Evolutionary conservation across 169 alveolate genomes (phyloP), one percentile per base, ranked within the genome.

Genomic region (Theileria parva): DNA sequence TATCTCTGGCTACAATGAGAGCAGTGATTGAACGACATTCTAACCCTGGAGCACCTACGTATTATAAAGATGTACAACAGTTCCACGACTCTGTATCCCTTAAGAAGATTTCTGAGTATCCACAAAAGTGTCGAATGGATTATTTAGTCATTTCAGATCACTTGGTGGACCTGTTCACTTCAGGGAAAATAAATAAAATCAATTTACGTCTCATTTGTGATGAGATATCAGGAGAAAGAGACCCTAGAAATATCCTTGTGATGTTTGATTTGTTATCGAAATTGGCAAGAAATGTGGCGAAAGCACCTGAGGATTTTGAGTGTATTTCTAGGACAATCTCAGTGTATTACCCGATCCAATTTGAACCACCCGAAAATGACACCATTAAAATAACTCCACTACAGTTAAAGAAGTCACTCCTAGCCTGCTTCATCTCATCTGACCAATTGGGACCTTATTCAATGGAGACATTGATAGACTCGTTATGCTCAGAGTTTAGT

Each of bases 281-380:
- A 39, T 30, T 85, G 30, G 44, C 74, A 17, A 60, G 19, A 23
- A 27, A 51, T 17, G 68, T 60, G 4, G 77, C 74, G 39, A 34
- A 23, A 30, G 15, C 13, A n/a, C 84, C 39, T 21, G 66, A 77
- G 17, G 87, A 85, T 11, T 68, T 65, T 19, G 79, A 68, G 34
- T 25, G 28, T 11, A 55, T 85, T 32, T 78, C 91, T 8, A 32
- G 51, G 44, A 19, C 74, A 17, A 70, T 55, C 67, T 27, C 85
- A 28, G 19, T 75, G 6, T 85, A 85, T 44, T 85, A 69, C 44
- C 91, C 91, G 11, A 79, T 85, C 64, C 81, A 85, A 30, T 85
- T 85, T 69, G 37, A 25, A 53, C 91, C 88, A 21, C 91, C 91
- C 0, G 79, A 85, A 71, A 77, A 78, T 28, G 91, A 83, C 64